phyloP scores from a whole-genome alignment of 495 filamentous ascomycete genomes.

The Xylaria bambusicola region DNA sequence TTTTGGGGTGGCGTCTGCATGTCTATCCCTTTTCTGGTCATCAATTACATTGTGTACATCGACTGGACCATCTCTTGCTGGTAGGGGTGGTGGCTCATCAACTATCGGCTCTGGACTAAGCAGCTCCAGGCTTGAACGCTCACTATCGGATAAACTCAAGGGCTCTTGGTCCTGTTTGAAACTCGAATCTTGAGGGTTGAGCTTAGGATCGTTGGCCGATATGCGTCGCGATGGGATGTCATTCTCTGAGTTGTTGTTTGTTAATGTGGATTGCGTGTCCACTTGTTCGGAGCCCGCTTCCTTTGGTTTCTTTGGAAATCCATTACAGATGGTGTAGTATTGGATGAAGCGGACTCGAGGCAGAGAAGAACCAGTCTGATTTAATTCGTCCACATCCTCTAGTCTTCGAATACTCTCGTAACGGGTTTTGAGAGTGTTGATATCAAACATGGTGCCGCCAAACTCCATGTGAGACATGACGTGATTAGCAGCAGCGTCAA shows the following conservation, averaged over 20 bases:
- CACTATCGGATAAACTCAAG: conserved; percentile 14
- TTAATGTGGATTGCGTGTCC: conserved; percentile 11
- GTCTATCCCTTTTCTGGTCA: neutral
- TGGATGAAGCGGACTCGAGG: conserved; percentile 75
- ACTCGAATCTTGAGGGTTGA: conserved; percentile 2
- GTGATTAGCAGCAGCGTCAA: conserved; percentile 68
- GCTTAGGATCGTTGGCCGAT: conserved; percentile 44
- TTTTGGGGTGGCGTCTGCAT: neutral
- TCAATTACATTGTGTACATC: neutral
- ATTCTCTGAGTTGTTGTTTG: conserved; percentile 10
- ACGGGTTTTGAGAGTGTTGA: conserved; percentile 64
- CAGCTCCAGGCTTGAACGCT: conserved; percentile 24
- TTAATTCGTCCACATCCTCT: conserved; percentile 64
- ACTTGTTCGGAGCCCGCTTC: conserved; percentile 26
- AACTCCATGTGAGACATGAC: conserved; percentile 82
- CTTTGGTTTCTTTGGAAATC: conserved; percentile 54
- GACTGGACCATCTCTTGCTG: neutral
- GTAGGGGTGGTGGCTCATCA: conserved; percentile 20
- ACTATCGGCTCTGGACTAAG: conserved; percentile 29
- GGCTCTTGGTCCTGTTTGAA: conserved; percentile 4
- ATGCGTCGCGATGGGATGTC: conserved; percentile 38
- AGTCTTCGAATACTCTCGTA: conserved; percentile 67
- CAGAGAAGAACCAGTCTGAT: conserved; percentile 22
- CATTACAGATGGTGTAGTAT: conserved; percentile 86
- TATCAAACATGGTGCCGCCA: conserved; percentile 78